phyloP scores from a whole-genome alignment of 805 yeast genomes.

The Hanseniaspora occidentalis region DNA sequence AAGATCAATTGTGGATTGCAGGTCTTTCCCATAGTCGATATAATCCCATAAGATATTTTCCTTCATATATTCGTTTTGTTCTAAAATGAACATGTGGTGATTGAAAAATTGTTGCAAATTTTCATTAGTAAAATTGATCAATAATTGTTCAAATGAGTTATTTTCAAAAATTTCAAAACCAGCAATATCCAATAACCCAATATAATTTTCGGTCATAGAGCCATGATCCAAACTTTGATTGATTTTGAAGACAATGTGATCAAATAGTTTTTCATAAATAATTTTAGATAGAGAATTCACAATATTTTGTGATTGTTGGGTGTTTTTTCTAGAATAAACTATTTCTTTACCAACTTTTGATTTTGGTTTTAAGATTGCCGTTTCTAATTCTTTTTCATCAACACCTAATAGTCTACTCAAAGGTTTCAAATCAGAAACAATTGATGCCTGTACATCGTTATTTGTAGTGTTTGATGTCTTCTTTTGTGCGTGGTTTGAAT shows the following conservation, averaged over 20 bases:
- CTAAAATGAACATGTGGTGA: slow-evolving; percentile 94
- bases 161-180: slow-evolving; percentile 93
- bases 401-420: slow-evolving; percentile 60
- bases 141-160: slow-evolving; percentile 93
- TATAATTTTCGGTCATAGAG: slow-evolving; percentile 39
- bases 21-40: slow-evolving; percentile 88
- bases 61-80: slow-evolving; percentile 86
- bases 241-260: slow-evolving; percentile 60
- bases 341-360: slow-evolving; percentile 86
- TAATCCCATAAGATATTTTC: slow-evolving; percentile 96
- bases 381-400: slow-evolving; percentile 36
- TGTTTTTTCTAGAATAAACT: slow-evolving; percentile 66
- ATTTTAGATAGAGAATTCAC: slow-evolving; percentile 83
- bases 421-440: slow-evolving; percentile 36
- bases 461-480: slow-evolving; percentile 24
- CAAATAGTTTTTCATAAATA: slow-evolving; percentile 74
- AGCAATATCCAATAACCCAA: slow-evolving; percentile 94
- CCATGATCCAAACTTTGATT: slow-evolving; percentile 51
- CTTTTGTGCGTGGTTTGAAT: slow-evolving; percentile 23
- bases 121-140: slow-evolving; percentile 95
- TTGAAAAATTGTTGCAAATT: slow-evolving; percentile 95
- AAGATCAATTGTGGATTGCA: slow-evolving; percentile 87
- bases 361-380: slow-evolving; percentile 59
- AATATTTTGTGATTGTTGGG: slow-evolving; percentile 67
- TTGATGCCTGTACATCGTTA: slow-evolving; percentile 66